Percentiles rank a stretch among this genome's conserved stretches.
Conservation (phyloP, 257 asterid species). For the Solanum pinnatisectum region DNA sequence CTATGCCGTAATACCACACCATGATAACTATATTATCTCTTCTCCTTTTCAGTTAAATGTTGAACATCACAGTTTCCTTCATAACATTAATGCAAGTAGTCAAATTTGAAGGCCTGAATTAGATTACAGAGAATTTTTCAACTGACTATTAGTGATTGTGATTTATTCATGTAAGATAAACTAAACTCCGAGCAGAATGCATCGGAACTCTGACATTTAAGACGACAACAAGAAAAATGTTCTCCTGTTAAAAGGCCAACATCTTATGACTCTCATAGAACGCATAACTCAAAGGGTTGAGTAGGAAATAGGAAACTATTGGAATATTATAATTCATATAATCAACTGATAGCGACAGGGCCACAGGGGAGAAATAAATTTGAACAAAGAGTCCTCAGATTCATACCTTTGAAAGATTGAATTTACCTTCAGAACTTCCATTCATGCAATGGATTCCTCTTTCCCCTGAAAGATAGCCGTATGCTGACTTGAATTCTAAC, state of each 20-base stretch:
- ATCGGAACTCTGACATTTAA: background rate
- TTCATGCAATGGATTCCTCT: constrained; percentile 56
- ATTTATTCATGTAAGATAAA: background rate
- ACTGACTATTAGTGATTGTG: background rate
- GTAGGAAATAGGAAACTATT: background rate
- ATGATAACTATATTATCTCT: background rate
- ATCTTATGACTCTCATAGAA: background rate
- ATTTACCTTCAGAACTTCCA: constrained; percentile 18
- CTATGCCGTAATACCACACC: background rate
- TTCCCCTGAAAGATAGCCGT: constrained; percentile 70
- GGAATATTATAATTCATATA: background rate
- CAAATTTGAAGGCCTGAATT: background rate
- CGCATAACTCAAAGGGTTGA: background rate
- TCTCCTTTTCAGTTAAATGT: background rate
- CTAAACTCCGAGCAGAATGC: background rate
- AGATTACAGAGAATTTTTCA: background rate
- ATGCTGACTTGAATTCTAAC: constrained; percentile 58
- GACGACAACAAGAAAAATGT: background rate
- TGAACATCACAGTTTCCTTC: background rate
- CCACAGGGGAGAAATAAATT: background rate
- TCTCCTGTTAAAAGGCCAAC: background rate
- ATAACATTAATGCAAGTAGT: background rate
- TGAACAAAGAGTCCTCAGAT: background rate
- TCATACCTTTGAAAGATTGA: constrained; percentile 37
- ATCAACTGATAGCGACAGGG: background rate